phyloP scores from a whole-genome alignment of 164 flowering plant genomes.

The Houttuynia cordata region DNA sequence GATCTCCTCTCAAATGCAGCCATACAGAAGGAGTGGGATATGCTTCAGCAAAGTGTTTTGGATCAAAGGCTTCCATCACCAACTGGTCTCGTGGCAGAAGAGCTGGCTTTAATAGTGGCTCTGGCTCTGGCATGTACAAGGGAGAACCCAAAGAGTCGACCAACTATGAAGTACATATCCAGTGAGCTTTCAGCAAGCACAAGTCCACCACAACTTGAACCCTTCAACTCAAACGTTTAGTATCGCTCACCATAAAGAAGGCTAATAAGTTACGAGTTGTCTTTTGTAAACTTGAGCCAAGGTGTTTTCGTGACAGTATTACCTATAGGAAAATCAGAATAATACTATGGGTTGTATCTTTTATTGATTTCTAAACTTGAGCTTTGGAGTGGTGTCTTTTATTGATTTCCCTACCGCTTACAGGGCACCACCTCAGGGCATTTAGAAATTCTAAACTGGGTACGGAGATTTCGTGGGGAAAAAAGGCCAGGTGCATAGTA shows the following conservation, averaged over 20 bases:
- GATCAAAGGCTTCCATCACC: constrained; percentile 15
- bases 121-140: constrained; percentile 11
- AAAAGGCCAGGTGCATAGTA: too few species aligned
- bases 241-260: background rate
- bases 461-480: too few species aligned
- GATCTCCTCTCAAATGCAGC: constrained; percentile 5
- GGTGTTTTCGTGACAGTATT: too few species aligned
- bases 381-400: too few species aligned
- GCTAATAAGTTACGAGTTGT: too few species aligned
- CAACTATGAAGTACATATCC: constrained; percentile 11
- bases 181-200: constrained; percentile 4
- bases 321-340: too few species aligned
- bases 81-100: constrained; percentile 3
- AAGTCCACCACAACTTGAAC: background rate
- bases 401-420: too few species aligned
- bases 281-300: too few species aligned
- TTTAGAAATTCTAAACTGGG: too few species aligned
- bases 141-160: constrained; percentile 10
- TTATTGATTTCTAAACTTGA: background rate
- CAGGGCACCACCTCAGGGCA: too few species aligned
- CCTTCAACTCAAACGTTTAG: too few species aligned
- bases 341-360: background rate
- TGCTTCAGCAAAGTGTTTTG: constrained; percentile 1
- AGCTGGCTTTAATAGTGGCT: constrained; percentile 3
- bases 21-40: background rate